phyloP scores from a whole-genome alignment of 331 rosid species.

The Malus hybrid region DNA sequence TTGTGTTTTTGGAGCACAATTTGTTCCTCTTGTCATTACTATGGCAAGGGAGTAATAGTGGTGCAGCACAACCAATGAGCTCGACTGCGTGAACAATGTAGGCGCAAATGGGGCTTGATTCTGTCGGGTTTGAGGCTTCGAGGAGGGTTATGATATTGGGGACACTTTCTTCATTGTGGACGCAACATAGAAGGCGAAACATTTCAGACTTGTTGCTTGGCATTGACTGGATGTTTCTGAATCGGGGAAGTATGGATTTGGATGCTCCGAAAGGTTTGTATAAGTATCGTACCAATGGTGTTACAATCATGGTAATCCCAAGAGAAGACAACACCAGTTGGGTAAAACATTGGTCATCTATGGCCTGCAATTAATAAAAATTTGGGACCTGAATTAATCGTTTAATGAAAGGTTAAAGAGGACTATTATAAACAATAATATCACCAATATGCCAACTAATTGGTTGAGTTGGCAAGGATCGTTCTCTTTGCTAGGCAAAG shows the following conservation, averaged over 20 bases:
- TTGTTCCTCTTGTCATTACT: not conserved
- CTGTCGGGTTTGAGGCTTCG: constrained; percentile 30
- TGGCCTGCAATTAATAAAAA: not conserved
- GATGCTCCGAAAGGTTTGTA: constrained; percentile 20
- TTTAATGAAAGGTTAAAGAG: not conserved
- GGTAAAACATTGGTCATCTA: constrained; percentile 12
- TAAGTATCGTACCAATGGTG: constrained; percentile 7
- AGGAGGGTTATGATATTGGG: constrained; percentile 24
- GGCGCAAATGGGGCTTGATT: constrained; percentile 26
- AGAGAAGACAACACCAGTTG: constrained; percentile 13
- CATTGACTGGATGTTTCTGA: not conserved
- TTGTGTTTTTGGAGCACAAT: constrained; percentile 2
- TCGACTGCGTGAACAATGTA: constrained; percentile 34
- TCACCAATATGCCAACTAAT: too few species aligned
- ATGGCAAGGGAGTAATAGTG: constrained; percentile 26
- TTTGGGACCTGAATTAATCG: not conserved
- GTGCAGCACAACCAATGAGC: constrained; percentile 25
- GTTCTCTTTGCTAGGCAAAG: too few species aligned
- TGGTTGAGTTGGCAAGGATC: too few species aligned
- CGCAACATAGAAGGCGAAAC: constrained; percentile 27
- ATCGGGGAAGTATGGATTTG: constrained; percentile 17
- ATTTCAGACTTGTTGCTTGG: constrained; percentile 3
- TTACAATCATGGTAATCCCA: not conserved
- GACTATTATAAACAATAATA: too few species aligned
- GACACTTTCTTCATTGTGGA: constrained; percentile 35